These are phyloP conservation scores for Raffaelea albimanens DNA, from an alignment of 2,329 filamentous ascomycete species.

Conservation along the genomic window DNA sequence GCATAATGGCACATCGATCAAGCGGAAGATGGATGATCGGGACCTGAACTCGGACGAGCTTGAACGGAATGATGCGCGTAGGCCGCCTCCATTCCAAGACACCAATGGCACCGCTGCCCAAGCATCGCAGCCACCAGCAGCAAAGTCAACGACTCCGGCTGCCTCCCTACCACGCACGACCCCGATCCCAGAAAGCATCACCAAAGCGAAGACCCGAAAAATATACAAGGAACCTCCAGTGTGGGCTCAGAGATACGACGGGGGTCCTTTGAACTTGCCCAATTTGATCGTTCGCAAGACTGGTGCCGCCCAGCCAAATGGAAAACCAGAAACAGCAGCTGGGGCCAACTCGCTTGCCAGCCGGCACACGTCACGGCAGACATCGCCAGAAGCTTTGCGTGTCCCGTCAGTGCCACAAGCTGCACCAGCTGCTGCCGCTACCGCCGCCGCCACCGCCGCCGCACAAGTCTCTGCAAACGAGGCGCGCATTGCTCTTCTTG, in stretches of 20 bases:
- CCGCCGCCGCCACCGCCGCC: background rate
- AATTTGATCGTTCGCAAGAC: slow-evolving; percentile 38
- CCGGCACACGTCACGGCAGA: slow-evolving; percentile 38
- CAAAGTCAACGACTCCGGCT: background rate
- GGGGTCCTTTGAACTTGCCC: slow-evolving; percentile 27
- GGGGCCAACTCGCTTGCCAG: slow-evolving; percentile 25
- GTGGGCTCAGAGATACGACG: slow-evolving; percentile 37
- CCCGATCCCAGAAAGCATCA: background rate
- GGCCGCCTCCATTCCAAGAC: slow-evolving; percentile 35
- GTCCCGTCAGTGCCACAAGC: background rate
- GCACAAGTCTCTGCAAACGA: slow-evolving; percentile 8
- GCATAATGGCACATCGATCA: slow-evolving; percentile 30
- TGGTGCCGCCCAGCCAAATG: slow-evolving; percentile 25
- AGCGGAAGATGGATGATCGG: slow-evolving; percentile 39
- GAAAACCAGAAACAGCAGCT: slow-evolving; percentile 21
- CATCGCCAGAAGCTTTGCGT: slow-evolving; percentile 18
- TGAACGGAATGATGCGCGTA: slow-evolving; percentile 35
- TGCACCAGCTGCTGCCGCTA: background rate
- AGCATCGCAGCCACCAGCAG: slow-evolving; percentile 1
- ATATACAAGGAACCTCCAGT: slow-evolving; percentile 25
- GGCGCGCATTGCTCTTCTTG: slow-evolving; percentile 25
- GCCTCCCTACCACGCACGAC: background rate
- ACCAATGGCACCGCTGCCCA: slow-evolving; percentile 28
- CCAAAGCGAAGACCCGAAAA: background rate
- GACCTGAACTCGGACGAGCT: slow-evolving; percentile 41